Percentiles rank a stretch among this genome's conserved stretches.
phyloP scores from a whole-genome alignment of 768 basidiomycete species.

The Mycena rebaudengoi region DNA sequence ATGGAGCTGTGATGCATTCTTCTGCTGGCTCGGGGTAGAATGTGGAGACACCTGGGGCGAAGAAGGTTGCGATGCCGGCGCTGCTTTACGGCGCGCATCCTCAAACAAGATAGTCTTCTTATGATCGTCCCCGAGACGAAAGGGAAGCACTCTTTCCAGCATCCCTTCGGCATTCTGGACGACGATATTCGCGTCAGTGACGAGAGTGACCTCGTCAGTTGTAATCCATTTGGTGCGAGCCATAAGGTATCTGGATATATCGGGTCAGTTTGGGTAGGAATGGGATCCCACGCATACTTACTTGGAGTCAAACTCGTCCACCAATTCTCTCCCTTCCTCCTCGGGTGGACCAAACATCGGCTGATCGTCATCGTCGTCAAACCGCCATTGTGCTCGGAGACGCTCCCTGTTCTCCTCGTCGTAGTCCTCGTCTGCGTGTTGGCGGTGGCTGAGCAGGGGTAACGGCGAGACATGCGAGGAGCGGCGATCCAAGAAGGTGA shows the following conservation, averaged over 20 bases:
- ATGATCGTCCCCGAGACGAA: slow-evolving; percentile 46
- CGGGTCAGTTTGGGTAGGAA: slow-evolving; percentile 10
- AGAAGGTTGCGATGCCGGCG: too few relatives aligned
- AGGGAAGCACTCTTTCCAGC: slow-evolving; percentile 56
- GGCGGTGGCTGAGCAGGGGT: slow-evolving; percentile 31
- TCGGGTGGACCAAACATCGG: slow-evolving; percentile 62
- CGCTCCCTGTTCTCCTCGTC: slow-evolving; percentile 52
- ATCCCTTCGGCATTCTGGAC: slow-evolving; percentile 53
- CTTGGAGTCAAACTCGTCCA: slow-evolving; percentile 75
- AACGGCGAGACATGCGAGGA: slow-evolving; percentile 21
- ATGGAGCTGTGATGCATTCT: not conserved
- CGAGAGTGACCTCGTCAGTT: slow-evolving; percentile 58
- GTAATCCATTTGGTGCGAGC: slow-evolving; percentile 34
- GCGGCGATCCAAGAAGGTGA: slow-evolving; percentile 79
- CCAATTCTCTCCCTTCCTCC: slow-evolving; percentile 71
- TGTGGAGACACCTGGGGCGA: too few relatives aligned
- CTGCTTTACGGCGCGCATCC: too few relatives aligned
- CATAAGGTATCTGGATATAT: slow-evolving; percentile 52
- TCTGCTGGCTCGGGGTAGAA: not conserved
- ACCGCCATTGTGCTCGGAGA: slow-evolving; percentile 71
- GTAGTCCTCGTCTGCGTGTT: slow-evolving; percentile 37
- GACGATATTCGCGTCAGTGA: slow-evolving; percentile 49
- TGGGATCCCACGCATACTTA: slow-evolving; percentile 40
- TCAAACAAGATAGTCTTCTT: too few relatives aligned
- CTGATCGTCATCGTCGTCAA: slow-evolving; percentile 70